Base-by-base conservation (phyloP, 1,284 basidiomycete genomes). In the Boletus sp. region DNA sequence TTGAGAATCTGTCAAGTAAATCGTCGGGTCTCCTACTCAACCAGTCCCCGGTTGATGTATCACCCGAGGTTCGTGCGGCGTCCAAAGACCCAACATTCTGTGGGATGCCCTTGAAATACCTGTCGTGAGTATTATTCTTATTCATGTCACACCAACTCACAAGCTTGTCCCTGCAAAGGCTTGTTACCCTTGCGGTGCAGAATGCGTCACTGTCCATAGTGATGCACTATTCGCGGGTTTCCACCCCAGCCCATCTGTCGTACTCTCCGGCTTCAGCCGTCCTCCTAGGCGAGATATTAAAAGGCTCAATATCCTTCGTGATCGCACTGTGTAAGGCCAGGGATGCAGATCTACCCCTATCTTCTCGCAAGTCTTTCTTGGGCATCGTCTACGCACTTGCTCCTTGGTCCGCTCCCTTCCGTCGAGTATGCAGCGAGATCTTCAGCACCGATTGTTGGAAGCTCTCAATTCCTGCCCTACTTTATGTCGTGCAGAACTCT, bases 191-290 rank as follows among this genome's bases (percentile, higher is more conserved):
- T 48, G 94, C 95, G 3, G 82, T 97, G 6, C 94, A 99, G 74
- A 99, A 98, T 71, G 91, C 91, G 32, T 82, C 89, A n/a, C 74
- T 97, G 48, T 91, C 92, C 48, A 92, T 97, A 61, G 88, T 97
- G 56, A 94, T 97, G 90, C 91, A 95, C 73, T 92, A 94, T 69
- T 95, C 93, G 23, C 84, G 93, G 46, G 88, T 95, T 50, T 87
- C 88, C 2, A 88, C 81, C 0, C 81, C 90, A 2, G 72, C 84
- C 0, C 73, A 82, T 32, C 76, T 85, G 19, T 70, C 87, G 19
- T 99, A 98, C 69, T 95, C 91, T 4, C 91, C 94, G 4, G 91
- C 94, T 2, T 80, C 91, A 1, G 95, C 95, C 9, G 94, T 98
- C 17, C 78, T 98, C 27, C 72, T 97, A 57, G 94, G 93, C 68